Evolutionary conservation across 2,329 filamentous ascomycete genomes (phyloP).

Genomic region (Aspergillus sp.): DNA sequence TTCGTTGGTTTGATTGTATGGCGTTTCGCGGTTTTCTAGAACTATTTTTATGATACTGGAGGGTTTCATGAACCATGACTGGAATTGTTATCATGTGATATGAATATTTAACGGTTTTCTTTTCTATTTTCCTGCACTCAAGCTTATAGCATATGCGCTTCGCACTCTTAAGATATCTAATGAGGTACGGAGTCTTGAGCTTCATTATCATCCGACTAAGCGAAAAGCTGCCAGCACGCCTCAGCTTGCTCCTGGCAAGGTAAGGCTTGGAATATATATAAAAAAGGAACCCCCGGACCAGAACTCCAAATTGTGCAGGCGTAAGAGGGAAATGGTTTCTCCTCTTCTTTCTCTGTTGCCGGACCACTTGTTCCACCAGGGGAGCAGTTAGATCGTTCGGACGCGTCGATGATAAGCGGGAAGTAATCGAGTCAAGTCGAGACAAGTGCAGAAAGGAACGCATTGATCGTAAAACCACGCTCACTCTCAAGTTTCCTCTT

Average conservation of each 20-base stretch:
- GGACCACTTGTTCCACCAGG: too few species aligned
- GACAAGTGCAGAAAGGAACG: too few species aligned
- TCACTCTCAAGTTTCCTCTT: conserved; percentile 32
- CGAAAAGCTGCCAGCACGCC: too few species aligned
- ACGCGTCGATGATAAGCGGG: too few species aligned
- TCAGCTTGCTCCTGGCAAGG: neutral
- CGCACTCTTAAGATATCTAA: too few species aligned
- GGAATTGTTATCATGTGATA: conserved; percentile 2
- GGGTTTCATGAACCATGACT: conserved; percentile 10
- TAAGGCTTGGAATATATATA: neutral
- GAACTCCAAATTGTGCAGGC: neutral
- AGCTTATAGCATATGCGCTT: neutral
- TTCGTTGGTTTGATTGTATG: conserved; percentile 1
- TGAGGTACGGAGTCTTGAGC: too few species aligned
- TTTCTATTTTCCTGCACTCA: neutral
- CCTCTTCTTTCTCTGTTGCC: too few species aligned
- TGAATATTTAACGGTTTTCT: neutral
- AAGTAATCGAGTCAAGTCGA: too few species aligned
- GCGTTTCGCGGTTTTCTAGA: too few species aligned
- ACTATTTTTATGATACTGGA: conserved; percentile 1
- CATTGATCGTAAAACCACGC: too few species aligned
- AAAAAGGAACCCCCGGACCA: neutral
- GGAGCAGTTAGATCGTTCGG: too few species aligned
- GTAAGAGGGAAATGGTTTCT: neutral
- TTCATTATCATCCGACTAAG: too few species aligned